Base-by-base conservation (phyloP, 495 filamentous ascomycete species). In the Penicillium manginii region DNA sequence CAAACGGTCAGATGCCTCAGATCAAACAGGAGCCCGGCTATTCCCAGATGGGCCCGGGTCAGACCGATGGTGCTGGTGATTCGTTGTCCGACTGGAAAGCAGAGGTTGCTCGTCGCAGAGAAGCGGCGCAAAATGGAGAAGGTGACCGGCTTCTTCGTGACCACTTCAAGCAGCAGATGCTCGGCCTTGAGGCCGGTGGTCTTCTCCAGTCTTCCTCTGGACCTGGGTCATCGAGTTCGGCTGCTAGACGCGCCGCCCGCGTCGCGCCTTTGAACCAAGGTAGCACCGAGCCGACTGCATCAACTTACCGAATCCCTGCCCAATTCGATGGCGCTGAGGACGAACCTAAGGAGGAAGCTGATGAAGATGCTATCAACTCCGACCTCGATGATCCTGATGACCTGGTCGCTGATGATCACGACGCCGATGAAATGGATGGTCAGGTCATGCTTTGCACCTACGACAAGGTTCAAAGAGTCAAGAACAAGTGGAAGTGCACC, bases 401-500 rank as follows among this genome's bases (percentile, higher is more conserved):
- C 50, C 85, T 88, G 14, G 75, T 86, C 11, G 86, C 88, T 47
- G 86, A 91, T 10, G 88, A 90, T 14, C 73, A 76, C n/a, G 89
- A 92, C 21, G 87, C 83, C 22, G 92, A 97, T 40, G 93, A 97
- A 53, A 88, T 93, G 17, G 82, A 81, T 4, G 86, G 85, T 2
- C 88, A 96, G 59, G 91, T 94, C 73, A 97, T 97, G 91, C 85
- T 98, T 39, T 98, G 94, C 79, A 96, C 94, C 66, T 98, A 98
- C 69, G 94, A 99, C 79, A 99, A 99, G 80, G 94, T 99, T 18
- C 93, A 97, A 74, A 83, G 94, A 50, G 96, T 97, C 57, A 99
- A 99, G 87, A 99, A 97, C 73, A 99, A 98, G 88, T 99, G 94
- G 94, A 99, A 99, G 87, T 99, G 94, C 77, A 91, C 90, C 5